Conservation (phyloP, 352 stramenopile species). For the Paralagenidium karlingii region DNA sequence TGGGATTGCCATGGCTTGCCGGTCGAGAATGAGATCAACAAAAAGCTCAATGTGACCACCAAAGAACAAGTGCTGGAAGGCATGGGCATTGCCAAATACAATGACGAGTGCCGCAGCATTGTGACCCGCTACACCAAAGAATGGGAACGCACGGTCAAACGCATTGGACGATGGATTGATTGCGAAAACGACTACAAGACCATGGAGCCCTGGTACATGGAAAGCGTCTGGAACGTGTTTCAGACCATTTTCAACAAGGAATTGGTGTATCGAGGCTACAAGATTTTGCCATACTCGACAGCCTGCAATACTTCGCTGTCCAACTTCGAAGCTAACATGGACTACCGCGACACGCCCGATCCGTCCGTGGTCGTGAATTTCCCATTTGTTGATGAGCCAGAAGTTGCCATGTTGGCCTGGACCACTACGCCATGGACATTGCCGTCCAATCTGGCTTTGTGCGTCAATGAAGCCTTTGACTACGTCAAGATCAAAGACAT, state of each 20-base stretch:
- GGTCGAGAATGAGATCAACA: constrained; percentile 99
- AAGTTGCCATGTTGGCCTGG: constrained; percentile 92
- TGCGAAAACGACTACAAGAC: constrained; percentile 99
- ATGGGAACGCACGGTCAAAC: constrained; percentile 96
- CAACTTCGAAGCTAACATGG: constrained; percentile 99
- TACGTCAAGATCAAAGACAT: constrained; percentile 98
- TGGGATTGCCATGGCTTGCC: constrained; percentile 99
- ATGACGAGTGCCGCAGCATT: constrained; percentile 95
- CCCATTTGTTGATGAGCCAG: constrained; percentile 79
- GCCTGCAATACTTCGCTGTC: constrained; percentile 95
- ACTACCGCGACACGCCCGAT: constrained; percentile 99
- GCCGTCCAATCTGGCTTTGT: constrained; percentile 97
- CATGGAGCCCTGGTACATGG: constrained; percentile 99
- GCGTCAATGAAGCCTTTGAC: constrained; percentile 92
- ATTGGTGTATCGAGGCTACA: constrained; percentile 98
- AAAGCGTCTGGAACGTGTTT: constrained; percentile 99
- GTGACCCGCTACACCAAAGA: constrained; percentile 97
- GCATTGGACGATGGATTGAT: constrained; percentile 99
- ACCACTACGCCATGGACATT: constrained; percentile 99
- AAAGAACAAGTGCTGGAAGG: constrained; percentile 95
- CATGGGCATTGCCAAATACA: constrained; percentile 99
- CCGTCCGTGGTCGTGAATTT: constrained; percentile 97
- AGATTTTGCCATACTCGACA: constrained; percentile 99
- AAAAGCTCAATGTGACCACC: constrained; percentile 96
- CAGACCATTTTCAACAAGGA: constrained; percentile 96